phyloP scores from a whole-genome alignment of 768 basidiomycete genomes.

The Agaricus bisporus region DNA sequence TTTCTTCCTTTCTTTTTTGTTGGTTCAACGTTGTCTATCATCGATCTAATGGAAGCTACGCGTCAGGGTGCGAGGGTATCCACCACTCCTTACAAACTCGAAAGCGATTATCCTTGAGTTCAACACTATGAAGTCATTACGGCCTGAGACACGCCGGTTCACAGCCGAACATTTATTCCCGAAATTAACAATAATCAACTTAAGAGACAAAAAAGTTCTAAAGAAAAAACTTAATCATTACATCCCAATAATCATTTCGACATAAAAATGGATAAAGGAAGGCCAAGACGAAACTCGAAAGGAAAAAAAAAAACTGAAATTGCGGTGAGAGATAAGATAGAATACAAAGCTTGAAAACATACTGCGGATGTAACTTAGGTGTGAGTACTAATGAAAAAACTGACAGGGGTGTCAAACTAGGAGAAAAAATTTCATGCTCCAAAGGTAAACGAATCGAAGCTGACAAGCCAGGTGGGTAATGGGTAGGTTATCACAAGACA shows the following conservation, averaged over 20 bases:
- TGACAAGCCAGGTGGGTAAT: conserved; percentile 4
- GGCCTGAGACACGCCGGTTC: too few relatives aligned
- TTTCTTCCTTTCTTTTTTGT: too few relatives aligned
- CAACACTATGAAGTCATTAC: too few relatives aligned
- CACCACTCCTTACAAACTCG: too few relatives aligned
- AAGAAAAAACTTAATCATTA: conserved; percentile 9
- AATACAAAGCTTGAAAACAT: conserved; percentile 9
- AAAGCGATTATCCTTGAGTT: too few relatives aligned
- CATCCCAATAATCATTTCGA: conserved; percentile 12
- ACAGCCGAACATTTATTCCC: not conserved
- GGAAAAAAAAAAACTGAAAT: conserved; percentile 12
- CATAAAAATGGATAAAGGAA: conserved; percentile 13
- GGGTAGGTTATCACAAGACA: not conserved
- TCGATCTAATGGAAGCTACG: too few relatives aligned
- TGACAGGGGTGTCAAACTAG: conserved; percentile 3
- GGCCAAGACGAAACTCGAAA: conserved; percentile 1
- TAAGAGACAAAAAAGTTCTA: not conserved
- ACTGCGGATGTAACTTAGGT: conserved; percentile 3
- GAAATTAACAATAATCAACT: not conserved
- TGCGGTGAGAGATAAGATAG: conserved; percentile 10
- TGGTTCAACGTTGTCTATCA: too few relatives aligned
- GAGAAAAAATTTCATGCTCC: conserved; percentile 1
- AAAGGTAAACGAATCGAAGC: not conserved
- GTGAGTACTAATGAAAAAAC: not conserved
- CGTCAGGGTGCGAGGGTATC: too few relatives aligned